phyloP scores from a whole-genome alignment of 441 rosid genomes.

The Viola pubescens region DNA sequence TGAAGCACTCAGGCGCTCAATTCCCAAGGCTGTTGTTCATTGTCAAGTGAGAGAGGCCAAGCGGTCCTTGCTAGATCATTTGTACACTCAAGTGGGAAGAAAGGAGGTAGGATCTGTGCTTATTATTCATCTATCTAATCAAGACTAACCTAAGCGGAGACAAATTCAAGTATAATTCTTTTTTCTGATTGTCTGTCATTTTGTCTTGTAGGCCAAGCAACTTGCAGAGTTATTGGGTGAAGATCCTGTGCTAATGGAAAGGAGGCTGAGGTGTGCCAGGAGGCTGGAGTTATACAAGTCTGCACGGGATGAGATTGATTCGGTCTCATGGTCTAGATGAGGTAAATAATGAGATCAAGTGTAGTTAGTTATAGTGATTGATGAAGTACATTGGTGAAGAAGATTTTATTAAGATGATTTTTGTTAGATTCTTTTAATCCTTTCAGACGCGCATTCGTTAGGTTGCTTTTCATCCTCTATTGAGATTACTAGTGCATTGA shows the following conservation, averaged over 20 bases:
- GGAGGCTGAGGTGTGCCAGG: slow-evolving; percentile 45
- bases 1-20: slow-evolving; percentile 54
- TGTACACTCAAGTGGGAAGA: slow-evolving; percentile 56
- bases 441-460: not conserved
- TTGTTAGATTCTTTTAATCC: no score
- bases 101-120: slow-evolving; percentile 42
- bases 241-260: slow-evolving; percentile 54
- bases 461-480: no score
- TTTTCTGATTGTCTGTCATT: not conserved
- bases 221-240: slow-evolving; percentile 50
- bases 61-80: slow-evolving; percentile 56
- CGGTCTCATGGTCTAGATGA: slow-evolving; percentile 45
- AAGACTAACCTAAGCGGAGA: not conserved
- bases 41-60: slow-evolving; percentile 85
- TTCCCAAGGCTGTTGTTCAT: slow-evolving; percentile 77
- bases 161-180: not conserved
- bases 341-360: not conserved
- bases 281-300: slow-evolving; percentile 55
- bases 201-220: slow-evolving; percentile 35
- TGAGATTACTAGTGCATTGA: no score
- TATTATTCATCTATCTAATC: not conserved
- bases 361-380: not conserved
- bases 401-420: not conserved
- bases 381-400: not conserved
- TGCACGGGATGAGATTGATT: slow-evolving; percentile 59